phyloP scores from a whole-genome alignment of 2,329 filamentous ascomycete genomes.

The Apiospora aurea region DNA sequence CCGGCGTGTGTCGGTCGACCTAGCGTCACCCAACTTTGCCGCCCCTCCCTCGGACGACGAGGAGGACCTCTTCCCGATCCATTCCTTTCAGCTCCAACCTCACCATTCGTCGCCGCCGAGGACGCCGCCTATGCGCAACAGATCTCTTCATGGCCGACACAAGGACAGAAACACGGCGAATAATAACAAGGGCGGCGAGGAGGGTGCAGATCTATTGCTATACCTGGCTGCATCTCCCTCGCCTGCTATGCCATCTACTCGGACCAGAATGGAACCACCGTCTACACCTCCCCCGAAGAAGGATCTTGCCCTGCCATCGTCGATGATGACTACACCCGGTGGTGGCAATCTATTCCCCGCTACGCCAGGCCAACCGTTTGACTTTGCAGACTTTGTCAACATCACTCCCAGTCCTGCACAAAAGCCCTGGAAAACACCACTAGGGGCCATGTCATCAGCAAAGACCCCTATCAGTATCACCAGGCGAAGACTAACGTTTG shows the following conservation, averaged over 20 bases:
- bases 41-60: constrained; percentile 76
- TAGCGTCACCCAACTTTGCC: constrained; percentile 66
- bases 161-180: constrained; percentile 54
- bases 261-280: constrained; percentile 69
- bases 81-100: constrained; percentile 72
- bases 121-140: constrained; percentile 75
- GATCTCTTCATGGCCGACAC: constrained; percentile 54
- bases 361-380: constrained; percentile 84
- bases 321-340: constrained; percentile 87
- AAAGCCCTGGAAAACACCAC: constrained; percentile 84
- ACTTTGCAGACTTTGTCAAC: constrained; percentile 97
- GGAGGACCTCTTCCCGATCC: constrained; percentile 78
- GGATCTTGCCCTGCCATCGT: constrained; percentile 76
- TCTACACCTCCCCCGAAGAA: constrained; percentile 79
- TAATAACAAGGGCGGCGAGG: constrained; percentile 69
- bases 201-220: constrained; percentile 80
- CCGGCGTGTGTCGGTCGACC: constrained; percentile 70
- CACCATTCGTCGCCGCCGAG: constrained; percentile 82
- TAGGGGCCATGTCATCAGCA: constrained; percentile 53
- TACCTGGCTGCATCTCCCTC: constrained; percentile 93
- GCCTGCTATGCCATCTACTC: constrained; percentile 68
- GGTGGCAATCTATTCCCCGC: constrained; percentile 73
- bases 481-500: constrained; percentile 83
- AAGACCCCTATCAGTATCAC: constrained; percentile 70
- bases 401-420: constrained; percentile 96